phyloP scores from a whole-genome alignment of 345 rosid species.

The Syzygium oleosum region DNA sequence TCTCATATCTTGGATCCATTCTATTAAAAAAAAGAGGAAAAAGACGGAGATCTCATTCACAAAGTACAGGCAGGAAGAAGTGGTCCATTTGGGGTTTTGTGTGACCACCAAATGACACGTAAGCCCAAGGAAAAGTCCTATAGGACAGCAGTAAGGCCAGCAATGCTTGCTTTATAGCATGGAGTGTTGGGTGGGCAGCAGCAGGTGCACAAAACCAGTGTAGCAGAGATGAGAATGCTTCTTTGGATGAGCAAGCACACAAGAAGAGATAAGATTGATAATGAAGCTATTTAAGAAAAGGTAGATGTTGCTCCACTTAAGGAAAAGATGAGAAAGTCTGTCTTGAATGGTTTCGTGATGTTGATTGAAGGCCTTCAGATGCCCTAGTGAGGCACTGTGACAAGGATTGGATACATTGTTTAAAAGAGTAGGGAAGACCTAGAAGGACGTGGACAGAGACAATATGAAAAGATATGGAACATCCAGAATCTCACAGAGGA shows the following conservation, averaged over 20 bases:
- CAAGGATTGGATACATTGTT: not conserved
- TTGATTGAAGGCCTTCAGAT: not conserved
- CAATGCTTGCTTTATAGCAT: not conserved
- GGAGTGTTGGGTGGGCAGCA: not conserved
- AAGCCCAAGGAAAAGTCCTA: not conserved
- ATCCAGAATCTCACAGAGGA: not conserved
- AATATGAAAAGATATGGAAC: not conserved
- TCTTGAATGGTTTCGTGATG: not conserved
- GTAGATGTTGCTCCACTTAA: not conserved
- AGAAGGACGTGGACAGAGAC: not conserved
- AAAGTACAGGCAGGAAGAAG: not conserved
- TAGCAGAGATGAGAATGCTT: not conserved
- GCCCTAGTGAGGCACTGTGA: not conserved
- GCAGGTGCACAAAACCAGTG: not conserved
- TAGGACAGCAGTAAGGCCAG: not conserved
- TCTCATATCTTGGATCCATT: not conserved
- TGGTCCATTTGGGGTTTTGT: not conserved
- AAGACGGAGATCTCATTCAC: not conserved
- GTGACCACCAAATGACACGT: not conserved
- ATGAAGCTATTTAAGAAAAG: not conserved
- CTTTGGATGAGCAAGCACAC: not conserved
- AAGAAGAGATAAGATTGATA: not conserved
- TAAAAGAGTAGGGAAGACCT: not conserved
- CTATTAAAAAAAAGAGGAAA: not conserved
- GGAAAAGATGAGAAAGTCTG: not conserved